A percentile compares a stretch with the other conserved stretches of the same genome.
Evolutionary conservation across 257 asterid species (phyloP).

Genomic region (Plantago elongata): DNA sequence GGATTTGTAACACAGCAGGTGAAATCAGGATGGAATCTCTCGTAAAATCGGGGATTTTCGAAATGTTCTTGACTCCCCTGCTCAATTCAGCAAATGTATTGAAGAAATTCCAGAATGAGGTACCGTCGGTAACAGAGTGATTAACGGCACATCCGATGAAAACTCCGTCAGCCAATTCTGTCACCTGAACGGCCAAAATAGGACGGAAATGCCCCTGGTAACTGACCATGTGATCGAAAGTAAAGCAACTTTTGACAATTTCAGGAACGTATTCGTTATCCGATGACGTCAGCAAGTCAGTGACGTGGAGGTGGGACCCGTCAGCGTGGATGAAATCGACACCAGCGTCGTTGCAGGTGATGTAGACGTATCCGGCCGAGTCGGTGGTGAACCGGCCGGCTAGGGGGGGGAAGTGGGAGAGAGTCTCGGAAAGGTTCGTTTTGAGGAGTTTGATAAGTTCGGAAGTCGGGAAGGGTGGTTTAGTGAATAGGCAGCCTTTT

Average conservation of each 20-base stretch:
- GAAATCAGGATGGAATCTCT: conserved; percentile 59
- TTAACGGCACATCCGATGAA: conserved; percentile 62
- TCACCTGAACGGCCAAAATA: conserved; percentile 53
- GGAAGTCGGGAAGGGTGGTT: conserved; percentile 28
- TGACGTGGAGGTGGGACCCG: conserved; percentile 30
- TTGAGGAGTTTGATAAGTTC: conserved; percentile 35
- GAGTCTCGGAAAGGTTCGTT: conserved; percentile 35
- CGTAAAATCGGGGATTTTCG: conserved; percentile 51
- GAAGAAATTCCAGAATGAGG: conserved; percentile 65
- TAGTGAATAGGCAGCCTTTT: conserved; percentile 49
- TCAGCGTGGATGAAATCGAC: conserved; percentile 45
- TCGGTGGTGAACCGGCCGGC: conserved; percentile 67
- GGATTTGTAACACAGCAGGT: conserved; percentile 42
- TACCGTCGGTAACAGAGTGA: conserved; percentile 65
- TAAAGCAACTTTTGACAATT: conserved; percentile 37
- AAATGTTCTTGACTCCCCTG: conserved; percentile 38
- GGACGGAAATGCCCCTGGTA: conserved; percentile 52
- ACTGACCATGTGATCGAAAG: conserved; percentile 45
- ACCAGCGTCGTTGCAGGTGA: conserved; percentile 54
- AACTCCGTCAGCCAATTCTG: conserved; percentile 62
- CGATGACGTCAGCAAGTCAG: conserved; percentile 28
- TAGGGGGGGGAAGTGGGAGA: conserved; percentile 60
- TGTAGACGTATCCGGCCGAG: conserved; percentile 40
- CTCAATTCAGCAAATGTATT: conserved; percentile 54
- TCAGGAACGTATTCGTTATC: conserved; percentile 32